A percentile compares a stretch with the other conserved stretches of the same genome.
Evolutionary conservation across 352 stramenopile genomes (phyloP).

Genomic region (Elongisporangium prolatum): DNA sequence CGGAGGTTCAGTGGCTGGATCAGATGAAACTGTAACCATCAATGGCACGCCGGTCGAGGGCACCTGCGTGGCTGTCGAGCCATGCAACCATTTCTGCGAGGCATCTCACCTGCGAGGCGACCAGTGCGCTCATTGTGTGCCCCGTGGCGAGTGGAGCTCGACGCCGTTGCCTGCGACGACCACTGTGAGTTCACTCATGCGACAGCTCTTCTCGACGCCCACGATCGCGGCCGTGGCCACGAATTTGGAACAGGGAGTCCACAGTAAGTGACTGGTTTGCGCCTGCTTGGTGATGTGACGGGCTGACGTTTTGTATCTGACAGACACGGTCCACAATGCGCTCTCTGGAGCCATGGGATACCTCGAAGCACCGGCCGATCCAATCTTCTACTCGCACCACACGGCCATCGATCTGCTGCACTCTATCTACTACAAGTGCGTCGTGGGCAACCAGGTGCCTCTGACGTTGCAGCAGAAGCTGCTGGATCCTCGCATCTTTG

Average conservation of each 20-base stretch:
- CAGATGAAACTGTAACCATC: constrained; percentile 37
- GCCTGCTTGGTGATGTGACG: constrained; percentile 5
- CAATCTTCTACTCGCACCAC: constrained; percentile 88
- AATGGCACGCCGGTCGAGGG: constrained; percentile 63
- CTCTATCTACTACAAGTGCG: constrained; percentile 83
- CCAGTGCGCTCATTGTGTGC: constrained; percentile 57
- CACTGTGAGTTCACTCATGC: constrained; percentile 67
- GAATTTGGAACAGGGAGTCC: constrained; percentile 69
- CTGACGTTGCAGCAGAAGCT: constrained; percentile 55
- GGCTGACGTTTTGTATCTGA: not conserved
- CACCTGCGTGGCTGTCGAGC: constrained; percentile 40
- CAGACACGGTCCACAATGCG: constrained; percentile 79
- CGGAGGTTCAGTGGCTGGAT: constrained; percentile 44
- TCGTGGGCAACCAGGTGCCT: constrained; percentile 52
- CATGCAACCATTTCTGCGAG: constrained; percentile 78
- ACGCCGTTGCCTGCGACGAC: constrained; percentile 59
- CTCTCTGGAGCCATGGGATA: constrained; percentile 63
- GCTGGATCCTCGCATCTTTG: constrained; percentile 53
- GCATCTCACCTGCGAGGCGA: constrained; percentile 29
- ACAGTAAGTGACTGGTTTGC: constrained; percentile 48
- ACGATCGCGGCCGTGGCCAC: constrained; percentile 61
- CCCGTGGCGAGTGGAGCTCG: constrained; percentile 55
- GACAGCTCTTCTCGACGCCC: constrained; percentile 60
- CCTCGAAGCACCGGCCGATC: constrained; percentile 72
- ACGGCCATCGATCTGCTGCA: constrained; percentile 79